Conservation (phyloP, 768 basidiomycete species). For the Galerina marginata region DNA sequence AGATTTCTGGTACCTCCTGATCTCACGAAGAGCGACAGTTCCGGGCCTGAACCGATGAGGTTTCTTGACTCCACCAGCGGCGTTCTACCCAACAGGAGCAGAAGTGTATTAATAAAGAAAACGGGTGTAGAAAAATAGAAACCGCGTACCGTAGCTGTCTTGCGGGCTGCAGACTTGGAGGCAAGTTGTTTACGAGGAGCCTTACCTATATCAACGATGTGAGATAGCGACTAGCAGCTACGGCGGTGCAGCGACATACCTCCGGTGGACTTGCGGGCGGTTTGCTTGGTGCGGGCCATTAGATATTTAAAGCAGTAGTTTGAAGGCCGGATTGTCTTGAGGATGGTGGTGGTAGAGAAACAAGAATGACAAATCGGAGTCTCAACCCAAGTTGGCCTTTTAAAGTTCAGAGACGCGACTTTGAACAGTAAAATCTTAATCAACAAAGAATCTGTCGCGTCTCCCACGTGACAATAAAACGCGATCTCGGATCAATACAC, state of each 20-base stretch:
- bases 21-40: constrained; percentile 80
- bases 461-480: constrained; percentile 23
- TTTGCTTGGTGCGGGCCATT: constrained; percentile 82
- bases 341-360: constrained; percentile 31
- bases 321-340: constrained; percentile 10
- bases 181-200: constrained; percentile 67
- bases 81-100: constrained; percentile 35
- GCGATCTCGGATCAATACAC: constrained; percentile 4
- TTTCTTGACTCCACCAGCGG: constrained; percentile 77
- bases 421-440: constrained; percentile 8
- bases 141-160: constrained; percentile 50
- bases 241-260: constrained; percentile 38
- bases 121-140: not conserved
- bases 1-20: constrained; percentile 67
- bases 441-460: constrained; percentile 26
- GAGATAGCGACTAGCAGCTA: not conserved
- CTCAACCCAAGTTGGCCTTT: constrained; percentile 28
- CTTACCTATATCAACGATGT: constrained; percentile 44
- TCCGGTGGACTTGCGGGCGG: constrained; percentile 79
- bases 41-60: constrained; percentile 83
- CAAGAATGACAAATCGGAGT: constrained; percentile 26
- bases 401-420: constrained; percentile 25
- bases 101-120: not conserved
- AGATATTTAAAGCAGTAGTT: constrained; percentile 10
- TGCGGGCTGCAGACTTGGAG: constrained; percentile 63